phyloP scores from a whole-genome alignment of 2,329 filamentous ascomycete genomes.

The Epichloe festucae region DNA sequence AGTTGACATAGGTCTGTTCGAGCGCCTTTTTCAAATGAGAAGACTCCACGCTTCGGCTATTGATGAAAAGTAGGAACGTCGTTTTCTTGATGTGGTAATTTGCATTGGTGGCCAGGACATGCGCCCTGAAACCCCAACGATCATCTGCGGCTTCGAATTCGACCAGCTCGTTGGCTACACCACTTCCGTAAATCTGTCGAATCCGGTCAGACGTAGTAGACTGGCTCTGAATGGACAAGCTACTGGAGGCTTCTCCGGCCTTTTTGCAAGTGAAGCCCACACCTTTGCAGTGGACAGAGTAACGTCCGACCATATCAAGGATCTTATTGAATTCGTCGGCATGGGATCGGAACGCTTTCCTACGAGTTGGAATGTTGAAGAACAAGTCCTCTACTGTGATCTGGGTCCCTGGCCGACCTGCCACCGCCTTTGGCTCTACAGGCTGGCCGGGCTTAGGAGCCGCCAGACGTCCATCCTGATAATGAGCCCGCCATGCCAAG shows the following conservation, averaged over 20 bases:
- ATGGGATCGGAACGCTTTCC: constrained; percentile 77
- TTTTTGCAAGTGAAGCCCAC: constrained; percentile 97
- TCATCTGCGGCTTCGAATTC: constrained; percentile 59
- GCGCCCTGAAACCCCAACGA: constrained; percentile 72
- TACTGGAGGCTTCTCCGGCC: constrained; percentile 73
- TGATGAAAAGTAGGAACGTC: constrained; percentile 83
- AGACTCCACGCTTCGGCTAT: constrained; percentile 88
- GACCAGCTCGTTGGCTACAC: constrained; percentile 79
- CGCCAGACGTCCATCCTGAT: constrained; percentile 67
- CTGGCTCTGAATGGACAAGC: constrained; percentile 63
- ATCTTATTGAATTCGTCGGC: constrained; percentile 98
- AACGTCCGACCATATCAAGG: constrained; percentile 83
- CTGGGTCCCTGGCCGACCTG: constrained; percentile 80
- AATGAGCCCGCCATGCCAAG: constrained; percentile 83
- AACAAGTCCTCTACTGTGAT: constrained; percentile 96
- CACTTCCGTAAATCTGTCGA: constrained; percentile 74
- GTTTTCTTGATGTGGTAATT: constrained; percentile 93
- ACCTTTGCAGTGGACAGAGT: constrained; percentile 82
- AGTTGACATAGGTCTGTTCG: constrained; percentile 78
- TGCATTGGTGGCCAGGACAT: constrained; percentile 76
- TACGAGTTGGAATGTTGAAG: constrained; percentile 84
- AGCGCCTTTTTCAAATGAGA: constrained; percentile 75
- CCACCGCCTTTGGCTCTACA: constrained; percentile 73
- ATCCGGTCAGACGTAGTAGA: constrained; percentile 72
- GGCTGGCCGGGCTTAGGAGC: constrained; percentile 80